A percentile compares a stretch with the other conserved stretches of the same genome.
These are phyloP conservation scores for Lipomyces sp. DNA, from an alignment of 805 yeast species.

Conservation along the genomic window DNA sequence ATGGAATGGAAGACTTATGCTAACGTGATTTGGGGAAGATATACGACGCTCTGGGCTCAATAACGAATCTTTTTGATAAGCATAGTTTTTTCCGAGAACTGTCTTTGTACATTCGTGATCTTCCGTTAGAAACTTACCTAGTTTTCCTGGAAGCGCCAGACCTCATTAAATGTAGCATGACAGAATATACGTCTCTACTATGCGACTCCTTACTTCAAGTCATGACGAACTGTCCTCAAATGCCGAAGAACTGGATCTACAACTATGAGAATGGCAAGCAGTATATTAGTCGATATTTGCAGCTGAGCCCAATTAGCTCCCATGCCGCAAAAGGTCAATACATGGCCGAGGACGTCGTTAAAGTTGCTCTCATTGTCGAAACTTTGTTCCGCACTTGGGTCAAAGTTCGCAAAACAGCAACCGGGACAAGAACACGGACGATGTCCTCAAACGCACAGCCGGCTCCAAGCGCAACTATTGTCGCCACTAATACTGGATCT, in stretches of 20 bases:
- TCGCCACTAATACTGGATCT: slow-evolving; percentile 1
- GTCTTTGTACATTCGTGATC: slow-evolving; percentile 17
- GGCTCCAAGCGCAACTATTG: neutral
- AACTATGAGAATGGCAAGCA: slow-evolving; percentile 18
- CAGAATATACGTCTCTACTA: slow-evolving; percentile 15
- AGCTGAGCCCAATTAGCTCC: slow-evolving; percentile 6
- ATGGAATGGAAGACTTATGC: neutral
- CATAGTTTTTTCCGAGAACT: slow-evolving; percentile 23
- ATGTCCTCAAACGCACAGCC: slow-evolving; percentile 6
- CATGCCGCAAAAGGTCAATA: neutral
- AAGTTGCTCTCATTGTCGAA: slow-evolving; percentile 21
- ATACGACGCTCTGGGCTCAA: slow-evolving; percentile 20
- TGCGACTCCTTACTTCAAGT: slow-evolving; percentile 20
- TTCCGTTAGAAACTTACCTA: slow-evolving; percentile 13
- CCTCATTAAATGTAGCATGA: slow-evolving; percentile 7
- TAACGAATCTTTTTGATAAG: slow-evolving; percentile 11
- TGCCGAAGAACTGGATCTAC: slow-evolving; percentile 26
- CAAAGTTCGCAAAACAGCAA: slow-evolving; percentile 18
- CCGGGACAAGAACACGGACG: slow-evolving; percentile 15
- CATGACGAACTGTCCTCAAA: slow-evolving; percentile 1
- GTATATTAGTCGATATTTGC: slow-evolving; percentile 17
- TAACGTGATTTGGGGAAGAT: neutral
- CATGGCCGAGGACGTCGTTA: slow-evolving; percentile 15
- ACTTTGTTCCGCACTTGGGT: slow-evolving; percentile 24
- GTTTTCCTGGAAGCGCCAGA: slow-evolving; percentile 28